Base-by-base conservation (phyloP, 768 basidiomycete genomes). In the Lactifluus volemus region DNA sequence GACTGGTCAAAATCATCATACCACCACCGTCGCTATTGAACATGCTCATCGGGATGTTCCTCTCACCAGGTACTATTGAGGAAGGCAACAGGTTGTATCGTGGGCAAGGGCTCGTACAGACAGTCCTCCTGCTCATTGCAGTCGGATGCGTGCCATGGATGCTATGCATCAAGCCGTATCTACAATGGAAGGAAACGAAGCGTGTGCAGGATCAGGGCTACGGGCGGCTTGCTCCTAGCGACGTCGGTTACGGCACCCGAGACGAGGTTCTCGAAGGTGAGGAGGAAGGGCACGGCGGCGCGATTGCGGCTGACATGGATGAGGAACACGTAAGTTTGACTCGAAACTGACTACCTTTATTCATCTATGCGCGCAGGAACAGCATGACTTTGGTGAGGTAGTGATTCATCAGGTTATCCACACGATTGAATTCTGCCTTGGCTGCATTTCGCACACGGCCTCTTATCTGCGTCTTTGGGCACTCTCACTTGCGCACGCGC, bases 351-450 rank as follows among this genome's bases (percentile, higher is more conserved):
- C 12, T 36, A 1, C 14, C 47, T 49, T 59, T 38, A 58, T 29
- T 56, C 25, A 57, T 47, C 36, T 7, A 3, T 17, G 3, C 6
- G 25, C 14, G 64, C 70, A 87, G 82, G 84, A 93, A 75, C 79
- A 89, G 51, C 92, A 95, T 71, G 93, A 97, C 69, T 92, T 98
- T 73, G 79, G 93, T 70, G 97, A 99, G 73, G 84, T 97, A 60
- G 83, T 97, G 25, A 90, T 98, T 61, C 96, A 99, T 74, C 97
- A 99, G 73, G 79, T 97, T 63, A 99, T 99, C 69, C 97, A 98
- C 74, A 96, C 94, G 29, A 98, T 99, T 74, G 97, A 99, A 76
- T 99, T 98, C 75, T 99, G 97, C 71, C 84, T 99, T 38, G 97
- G 96, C 7, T 98, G 96, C 73, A 98, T 98, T 69, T 98, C 96